Conservation (phyloP, 2,329 filamentous ascomycete genomes). For the Colletotrichum chrysophilum region DNA sequence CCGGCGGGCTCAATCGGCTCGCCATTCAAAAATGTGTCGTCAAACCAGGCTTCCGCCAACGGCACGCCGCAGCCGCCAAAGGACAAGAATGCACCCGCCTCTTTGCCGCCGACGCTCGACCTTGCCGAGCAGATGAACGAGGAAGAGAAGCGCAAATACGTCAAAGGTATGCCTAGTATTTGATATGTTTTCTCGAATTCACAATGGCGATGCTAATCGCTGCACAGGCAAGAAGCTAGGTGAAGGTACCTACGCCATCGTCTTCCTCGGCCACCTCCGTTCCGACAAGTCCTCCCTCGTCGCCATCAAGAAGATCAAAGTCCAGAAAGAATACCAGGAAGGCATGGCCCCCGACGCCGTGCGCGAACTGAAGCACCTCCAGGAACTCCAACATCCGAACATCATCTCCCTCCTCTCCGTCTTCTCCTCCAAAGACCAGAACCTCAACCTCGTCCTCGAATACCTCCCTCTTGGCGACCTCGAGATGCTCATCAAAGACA, state of each 20-base stretch:
- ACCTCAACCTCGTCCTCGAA: conserved; percentile 94
- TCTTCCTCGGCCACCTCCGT: conserved; percentile 86
- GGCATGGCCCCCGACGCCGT: conserved; percentile 94
- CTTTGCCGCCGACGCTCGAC: conserved; percentile 52
- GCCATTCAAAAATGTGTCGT: conserved; percentile 47
- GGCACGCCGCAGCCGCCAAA: conserved; percentile 45
- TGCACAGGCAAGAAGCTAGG: conserved; percentile 83
- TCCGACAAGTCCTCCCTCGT: conserved; percentile 75
- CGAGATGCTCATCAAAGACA: conserved; percentile 91
- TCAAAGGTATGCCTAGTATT: conserved; percentile 66
- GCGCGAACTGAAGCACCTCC: conserved; percentile 93
- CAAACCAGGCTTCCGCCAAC: conserved; percentile 44
- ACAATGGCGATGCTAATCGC: not conserved
- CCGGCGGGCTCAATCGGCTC: conserved; percentile 42
- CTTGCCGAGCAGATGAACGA: conserved; percentile 84
- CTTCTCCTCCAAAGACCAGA: conserved; percentile 95
- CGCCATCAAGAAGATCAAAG: conserved; percentile 93
- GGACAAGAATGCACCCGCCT: conserved; percentile 22
- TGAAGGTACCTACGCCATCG: conserved; percentile 95
- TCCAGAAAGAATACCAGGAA: conserved; percentile 85
- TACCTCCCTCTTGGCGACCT: conserved; percentile 93
- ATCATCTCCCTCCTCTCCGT: conserved; percentile 93
- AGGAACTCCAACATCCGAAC: conserved; percentile 93
- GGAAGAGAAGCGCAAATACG: conserved; percentile 84
- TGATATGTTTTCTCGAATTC: not conserved